Base-by-base conservation (phyloP, 768 basidiomycete species). In the Polyporus arcularius region DNA sequence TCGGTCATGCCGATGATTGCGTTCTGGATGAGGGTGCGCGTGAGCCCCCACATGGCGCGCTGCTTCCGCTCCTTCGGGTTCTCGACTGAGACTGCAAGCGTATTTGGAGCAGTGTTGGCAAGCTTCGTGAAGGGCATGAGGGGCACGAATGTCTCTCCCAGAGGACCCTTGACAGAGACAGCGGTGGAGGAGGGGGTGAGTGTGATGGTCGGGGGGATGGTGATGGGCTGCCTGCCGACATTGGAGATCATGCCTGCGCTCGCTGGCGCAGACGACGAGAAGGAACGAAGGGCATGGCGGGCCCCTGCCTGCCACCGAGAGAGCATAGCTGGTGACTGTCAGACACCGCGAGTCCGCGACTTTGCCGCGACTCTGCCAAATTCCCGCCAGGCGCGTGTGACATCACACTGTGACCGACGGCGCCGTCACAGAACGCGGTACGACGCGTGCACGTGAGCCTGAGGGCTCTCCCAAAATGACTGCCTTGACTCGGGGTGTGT, bases 41-140 rank as follows among this genome's bases (percentile, higher is more conserved):
- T 96, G 47, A 92, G 86, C n/a, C 96, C 96, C 96, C 96, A 98
- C 82, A 92, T 89, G 59, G 89, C 84, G 45, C 92, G 85, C 74
- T 98, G 96, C 54, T 84, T 76, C 72, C 92, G 90, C 53, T 85
- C 71, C 43, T 81, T 78, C 1, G 89, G 79, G 68, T 94, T 80
- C 65, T 89, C 82, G 18, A 84, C 77, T 28, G 71, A 47, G 38
- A 82, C 71, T 4, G 74, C 63, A 40, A 82, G 61, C 1, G 73
- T 70, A 28, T 74, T 64, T 5, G 72, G 69, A 31, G 74, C 65
- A 35, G 70, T 71, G 54, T 74, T 74, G 7, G 71, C 62, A 57
- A 82, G 69, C 30, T 68, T 67, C 73, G 86, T 77, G 68, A 78
- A 81, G 1, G 80, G 70, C 18, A 81, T 73, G 57, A 86, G 75